phyloP scores from a whole-genome alignment of 1,284 basidiomycete genomes.

The Malassezia equina region DNA sequence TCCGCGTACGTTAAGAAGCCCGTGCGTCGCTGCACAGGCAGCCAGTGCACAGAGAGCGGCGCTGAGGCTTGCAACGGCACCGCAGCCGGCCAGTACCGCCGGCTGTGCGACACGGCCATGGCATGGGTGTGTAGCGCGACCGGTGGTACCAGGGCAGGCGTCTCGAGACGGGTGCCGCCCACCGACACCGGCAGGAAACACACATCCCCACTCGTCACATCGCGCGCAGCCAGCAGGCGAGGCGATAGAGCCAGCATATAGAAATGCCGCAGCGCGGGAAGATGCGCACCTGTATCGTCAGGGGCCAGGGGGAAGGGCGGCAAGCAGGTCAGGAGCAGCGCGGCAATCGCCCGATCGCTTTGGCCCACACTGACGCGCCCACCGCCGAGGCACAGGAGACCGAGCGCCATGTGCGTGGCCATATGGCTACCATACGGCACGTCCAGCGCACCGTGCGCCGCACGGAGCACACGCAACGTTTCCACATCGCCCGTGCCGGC shows the following conservation, averaged over 20 bases:
- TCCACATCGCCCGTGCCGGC: slow-evolving; percentile 90
- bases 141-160: slow-evolving; percentile 81
- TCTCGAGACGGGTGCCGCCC: slow-evolving; percentile 31
- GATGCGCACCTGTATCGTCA: slow-evolving; percentile 76
- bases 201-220: slow-evolving; percentile 29
- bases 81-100: slow-evolving; percentile 62
- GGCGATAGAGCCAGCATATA: slow-evolving; percentile 95
- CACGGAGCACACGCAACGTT: slow-evolving; percentile 73
- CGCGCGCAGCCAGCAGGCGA: slow-evolving; percentile 71
- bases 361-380: slow-evolving; percentile 85
- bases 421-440: slow-evolving; percentile 70
- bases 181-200: slow-evolving; percentile 26
- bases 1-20: slow-evolving; percentile 85
- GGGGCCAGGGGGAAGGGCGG: slow-evolving; percentile 56
- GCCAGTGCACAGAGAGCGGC: slow-evolving; percentile 16
- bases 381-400: slow-evolving; percentile 83
- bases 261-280: slow-evolving; percentile 85
- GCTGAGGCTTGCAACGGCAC: background rate
- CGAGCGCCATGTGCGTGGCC: slow-evolving; percentile 80
- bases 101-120: slow-evolving; percentile 74
- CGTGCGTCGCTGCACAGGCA: slow-evolving; percentile 72
- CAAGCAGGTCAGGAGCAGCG: slow-evolving; percentile 77
- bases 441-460: slow-evolving; percentile 74
- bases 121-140: slow-evolving; percentile 55
- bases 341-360: slow-evolving; percentile 80